These are phyloP conservation scores for Erodium texanum DNA, from an alignment of 441 rosid species.

Conservation along the genomic window DNA sequence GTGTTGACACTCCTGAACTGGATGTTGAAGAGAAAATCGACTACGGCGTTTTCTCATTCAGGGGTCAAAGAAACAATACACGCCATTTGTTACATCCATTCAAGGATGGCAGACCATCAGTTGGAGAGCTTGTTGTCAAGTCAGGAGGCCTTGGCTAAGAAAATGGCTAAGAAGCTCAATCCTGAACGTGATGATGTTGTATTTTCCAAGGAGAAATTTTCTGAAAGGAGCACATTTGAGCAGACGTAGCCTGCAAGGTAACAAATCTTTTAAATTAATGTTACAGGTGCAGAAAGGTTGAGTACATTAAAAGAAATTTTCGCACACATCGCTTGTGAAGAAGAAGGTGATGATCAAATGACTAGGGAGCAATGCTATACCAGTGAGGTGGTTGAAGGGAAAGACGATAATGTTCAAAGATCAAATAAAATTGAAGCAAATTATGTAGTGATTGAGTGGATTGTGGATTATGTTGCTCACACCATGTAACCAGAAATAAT, in stretches of 20 bases:
- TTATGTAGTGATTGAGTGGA: too few relatives aligned
- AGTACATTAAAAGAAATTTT: too few relatives aligned
- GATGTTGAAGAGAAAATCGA: conserved; percentile 6
- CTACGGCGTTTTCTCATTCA: not conserved
- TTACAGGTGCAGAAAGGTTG: too few relatives aligned
- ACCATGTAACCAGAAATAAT: conserved; percentile 11
- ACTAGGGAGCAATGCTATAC: too few relatives aligned
- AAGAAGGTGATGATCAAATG: too few relatives aligned
- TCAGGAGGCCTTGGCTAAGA: conserved; percentile 8
- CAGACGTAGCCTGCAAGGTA: not conserved
- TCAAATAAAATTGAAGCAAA: too few relatives aligned
- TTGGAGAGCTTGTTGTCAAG: conserved; percentile 4
- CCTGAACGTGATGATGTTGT: not conserved
- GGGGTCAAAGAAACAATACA: conserved; percentile 9
- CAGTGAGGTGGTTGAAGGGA: too few relatives aligned
- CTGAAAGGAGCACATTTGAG: not conserved
- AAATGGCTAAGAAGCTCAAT: not conserved
- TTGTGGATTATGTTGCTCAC: conserved; percentile 11
- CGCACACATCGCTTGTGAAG: too few relatives aligned
- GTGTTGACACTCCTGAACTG: conserved; percentile 16
- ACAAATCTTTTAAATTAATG: too few relatives aligned
- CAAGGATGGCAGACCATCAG: conserved; percentile 15
- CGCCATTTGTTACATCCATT: conserved; percentile 15
- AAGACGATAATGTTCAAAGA: conserved; percentile 2
- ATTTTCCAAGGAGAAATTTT: not conserved